Percentiles rank a stretch among this genome's conserved stretches.
These are phyloP conservation scores for Ogataea nakhonphanomensis DNA, from an alignment of 805 yeast genomes.

Conservation along the genomic window DNA sequence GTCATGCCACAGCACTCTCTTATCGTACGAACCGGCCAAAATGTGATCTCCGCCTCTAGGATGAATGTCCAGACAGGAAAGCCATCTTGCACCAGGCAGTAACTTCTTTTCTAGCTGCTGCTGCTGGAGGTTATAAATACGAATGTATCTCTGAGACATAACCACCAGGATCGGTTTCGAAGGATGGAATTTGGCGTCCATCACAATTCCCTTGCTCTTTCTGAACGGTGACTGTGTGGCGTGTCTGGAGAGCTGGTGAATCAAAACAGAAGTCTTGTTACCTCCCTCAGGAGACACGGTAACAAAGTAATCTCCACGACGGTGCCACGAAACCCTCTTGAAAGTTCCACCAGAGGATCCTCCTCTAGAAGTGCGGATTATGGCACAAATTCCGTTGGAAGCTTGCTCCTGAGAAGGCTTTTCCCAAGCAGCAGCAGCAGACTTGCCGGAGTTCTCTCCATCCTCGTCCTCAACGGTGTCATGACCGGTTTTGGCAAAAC, in stretches of 20 bases:
- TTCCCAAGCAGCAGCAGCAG: slow-evolving; percentile 74
- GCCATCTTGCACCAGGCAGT: slow-evolving; percentile 95
- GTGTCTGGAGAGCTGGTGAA: slow-evolving; percentile 93
- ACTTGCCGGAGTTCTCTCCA: slow-evolving; percentile 31
- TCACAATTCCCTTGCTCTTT: slow-evolving; percentile 87
- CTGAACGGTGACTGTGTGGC: slow-evolving; percentile 93
- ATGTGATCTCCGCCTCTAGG: slow-evolving; percentile 92
- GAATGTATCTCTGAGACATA: slow-evolving; percentile 87
- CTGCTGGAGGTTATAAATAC: slow-evolving; percentile 85
- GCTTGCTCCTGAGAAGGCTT: slow-evolving; percentile 67
- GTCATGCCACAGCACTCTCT: slow-evolving; percentile 97
- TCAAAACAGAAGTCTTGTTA: slow-evolving; percentile 74
- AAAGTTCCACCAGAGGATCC: slow-evolving; percentile 53
- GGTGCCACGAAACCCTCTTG: slow-evolving; percentile 89
- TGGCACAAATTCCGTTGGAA: slow-evolving; percentile 64
- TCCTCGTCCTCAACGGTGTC: slow-evolving; percentile 25
- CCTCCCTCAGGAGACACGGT: slow-evolving; percentile 94
- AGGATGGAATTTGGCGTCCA: slow-evolving; percentile 97
- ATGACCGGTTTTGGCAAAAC: slow-evolving; percentile 52
- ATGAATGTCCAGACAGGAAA: slow-evolving; percentile 86
- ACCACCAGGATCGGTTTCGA: slow-evolving; percentile 91
- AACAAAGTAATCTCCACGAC: slow-evolving; percentile 95
- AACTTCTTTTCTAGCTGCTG: slow-evolving; percentile 82
- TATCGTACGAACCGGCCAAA: slow-evolving; percentile 88
- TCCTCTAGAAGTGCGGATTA: slow-evolving; percentile 52